Conservation (phyloP, 495 filamentous ascomycete genomes). For the Friedmanniomyces simplex region DNA sequence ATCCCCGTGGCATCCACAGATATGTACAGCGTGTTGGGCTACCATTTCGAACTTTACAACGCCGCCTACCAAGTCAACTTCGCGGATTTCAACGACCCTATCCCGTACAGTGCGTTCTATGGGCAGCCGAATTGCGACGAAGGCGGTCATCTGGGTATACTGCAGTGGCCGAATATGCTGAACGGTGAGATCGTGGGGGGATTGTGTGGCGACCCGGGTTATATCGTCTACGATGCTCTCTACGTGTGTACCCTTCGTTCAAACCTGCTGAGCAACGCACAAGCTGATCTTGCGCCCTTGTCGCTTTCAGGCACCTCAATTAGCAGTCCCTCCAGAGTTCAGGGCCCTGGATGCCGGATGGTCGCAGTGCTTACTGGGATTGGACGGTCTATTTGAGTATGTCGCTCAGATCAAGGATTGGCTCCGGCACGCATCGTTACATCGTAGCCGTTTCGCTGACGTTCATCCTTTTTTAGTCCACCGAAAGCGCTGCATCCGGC, state of each 20-base stretch:
- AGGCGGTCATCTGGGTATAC: neutral
- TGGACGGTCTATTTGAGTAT: constrained; percentile 9
- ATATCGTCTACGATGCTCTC: neutral
- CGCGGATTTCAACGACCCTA: constrained; percentile 10
- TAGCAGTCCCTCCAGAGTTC: constrained; percentile 8
- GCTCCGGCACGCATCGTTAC: neutral
- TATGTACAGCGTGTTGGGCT: constrained; percentile 7
- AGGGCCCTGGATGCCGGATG: constrained; percentile 12
- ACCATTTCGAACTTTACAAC: neutral
- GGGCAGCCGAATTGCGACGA: neutral
- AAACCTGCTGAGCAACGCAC: no score
- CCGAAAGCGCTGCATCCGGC: neutral
- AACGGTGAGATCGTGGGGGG: neutral
- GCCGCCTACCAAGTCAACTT: constrained; percentile 11
- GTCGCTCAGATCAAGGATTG: neutral
- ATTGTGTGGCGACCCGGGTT: neutral
- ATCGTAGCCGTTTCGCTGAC: neutral
- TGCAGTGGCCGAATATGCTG: neutral
- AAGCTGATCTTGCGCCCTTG: no score
- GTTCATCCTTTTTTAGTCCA: neutral
- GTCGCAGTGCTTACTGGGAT: neutral
- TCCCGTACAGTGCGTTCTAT: constrained; percentile 6
- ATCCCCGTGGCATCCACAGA: constrained; percentile 7
- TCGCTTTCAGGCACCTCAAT: neutral
- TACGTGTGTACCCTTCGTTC: no score